Conservation (phyloP, 345 rosid species). For the Streptanthus diversifolius region DNA sequence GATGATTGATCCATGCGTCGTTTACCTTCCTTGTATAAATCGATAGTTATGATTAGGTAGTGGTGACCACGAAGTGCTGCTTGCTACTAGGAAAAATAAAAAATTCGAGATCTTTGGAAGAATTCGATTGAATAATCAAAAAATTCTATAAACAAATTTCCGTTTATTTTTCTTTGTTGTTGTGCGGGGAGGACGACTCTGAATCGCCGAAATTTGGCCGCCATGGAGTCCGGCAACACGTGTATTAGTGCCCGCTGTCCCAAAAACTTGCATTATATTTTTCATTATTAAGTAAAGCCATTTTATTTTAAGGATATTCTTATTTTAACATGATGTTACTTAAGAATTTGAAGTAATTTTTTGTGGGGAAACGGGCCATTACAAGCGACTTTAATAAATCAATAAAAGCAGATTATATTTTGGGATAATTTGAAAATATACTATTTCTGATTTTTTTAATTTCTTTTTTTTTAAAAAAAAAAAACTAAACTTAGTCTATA, state of each 20-base stretch:
- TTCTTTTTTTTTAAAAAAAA: too few species aligned
- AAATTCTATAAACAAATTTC: not conserved
- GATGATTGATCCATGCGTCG: conserved; percentile 19
- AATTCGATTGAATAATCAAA: conserved; percentile 17
- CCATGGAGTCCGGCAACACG: conserved; percentile 27
- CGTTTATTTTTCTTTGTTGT: not conserved
- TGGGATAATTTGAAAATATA: too few species aligned
- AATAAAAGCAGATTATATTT: too few species aligned
- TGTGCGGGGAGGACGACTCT: not conserved
- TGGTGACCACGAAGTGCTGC: conserved; percentile 26
- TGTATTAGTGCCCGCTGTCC: conserved; percentile 1
- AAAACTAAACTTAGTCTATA: too few species aligned
- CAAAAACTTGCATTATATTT: too few species aligned
- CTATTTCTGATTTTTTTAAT: too few species aligned
- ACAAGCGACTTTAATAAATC: too few species aligned
- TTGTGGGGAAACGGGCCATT: too few species aligned
- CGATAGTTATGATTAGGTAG: conserved; percentile 25
- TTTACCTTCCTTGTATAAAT: conserved; percentile 6
- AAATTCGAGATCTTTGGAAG: not conserved
- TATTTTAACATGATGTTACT: too few species aligned
- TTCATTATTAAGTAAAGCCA: too few species aligned
- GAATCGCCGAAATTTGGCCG: not conserved
- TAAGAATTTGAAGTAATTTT: too few species aligned
- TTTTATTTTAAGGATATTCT: too few species aligned
- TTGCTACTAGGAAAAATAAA: not conserved